Percentiles rank a stretch among this genome's conserved stretches.
These are phyloP conservation scores for Talaromyces sp. DNA, from an alignment of 2,329 filamentous ascomycete genomes.

Conservation along the genomic window DNA sequence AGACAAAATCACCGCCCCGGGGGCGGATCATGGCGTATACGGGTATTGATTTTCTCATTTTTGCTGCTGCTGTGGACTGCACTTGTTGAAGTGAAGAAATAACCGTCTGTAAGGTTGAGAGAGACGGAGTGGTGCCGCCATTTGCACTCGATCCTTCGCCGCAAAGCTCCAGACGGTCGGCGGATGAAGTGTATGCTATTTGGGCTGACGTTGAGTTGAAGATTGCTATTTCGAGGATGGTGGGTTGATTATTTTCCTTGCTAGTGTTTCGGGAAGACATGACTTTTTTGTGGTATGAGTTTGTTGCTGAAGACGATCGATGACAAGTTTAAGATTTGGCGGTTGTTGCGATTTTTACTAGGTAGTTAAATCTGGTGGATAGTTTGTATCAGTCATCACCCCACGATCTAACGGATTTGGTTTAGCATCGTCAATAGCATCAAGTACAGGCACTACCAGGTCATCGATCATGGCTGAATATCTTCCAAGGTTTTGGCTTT, in stretches of 20 bases:
- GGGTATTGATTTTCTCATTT: conserved; percentile 27
- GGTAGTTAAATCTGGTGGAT: no score
- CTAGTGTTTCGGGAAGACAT: neutral
- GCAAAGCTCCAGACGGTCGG: conserved; percentile 46
- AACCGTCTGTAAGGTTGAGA: conserved; percentile 22
- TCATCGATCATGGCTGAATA: no score
- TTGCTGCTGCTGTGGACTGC: conserved; percentile 19
- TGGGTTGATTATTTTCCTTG: neutral
- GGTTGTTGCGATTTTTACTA: no score
- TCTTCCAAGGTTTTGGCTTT: no score
- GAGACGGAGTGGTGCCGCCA: conserved; percentile 41
- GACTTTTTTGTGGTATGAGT: neutral
- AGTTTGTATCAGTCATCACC: no score
- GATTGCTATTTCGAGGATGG: conserved; percentile 43
- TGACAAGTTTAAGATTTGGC: neutral
- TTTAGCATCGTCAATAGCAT: no score
- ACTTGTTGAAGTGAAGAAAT: conserved; percentile 20
- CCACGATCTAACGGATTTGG: no score
- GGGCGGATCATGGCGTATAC: conserved; percentile 53
- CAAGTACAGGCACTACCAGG: no score
- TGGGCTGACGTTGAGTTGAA: conserved; percentile 45
- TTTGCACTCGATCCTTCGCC: conserved; percentile 39
- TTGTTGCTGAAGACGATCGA: neutral
- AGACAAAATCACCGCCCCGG: conserved; percentile 43
- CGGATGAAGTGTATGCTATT: conserved; percentile 34